Base-by-base conservation (phyloP, 2,329 filamentous ascomycete species). In the Penicillium paneum region DNA sequence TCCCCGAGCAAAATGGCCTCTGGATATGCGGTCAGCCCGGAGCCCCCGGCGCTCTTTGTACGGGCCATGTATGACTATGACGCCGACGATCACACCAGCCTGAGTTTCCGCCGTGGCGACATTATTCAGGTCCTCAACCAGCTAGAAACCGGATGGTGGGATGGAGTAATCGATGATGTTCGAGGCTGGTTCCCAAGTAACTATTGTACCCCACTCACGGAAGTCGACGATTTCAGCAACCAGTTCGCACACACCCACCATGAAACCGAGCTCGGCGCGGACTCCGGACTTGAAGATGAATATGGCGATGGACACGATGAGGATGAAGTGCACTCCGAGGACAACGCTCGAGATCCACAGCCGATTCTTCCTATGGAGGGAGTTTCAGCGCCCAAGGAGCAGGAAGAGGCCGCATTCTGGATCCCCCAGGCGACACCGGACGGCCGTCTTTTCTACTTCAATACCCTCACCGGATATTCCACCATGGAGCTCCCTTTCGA, bases 111-210 rank as follows among this genome's bases (percentile, higher is more conserved):
- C 67, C 89, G 96, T 73, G 94, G 94, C 68, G 94, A 99, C 76
- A 86, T 97, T 64, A 99, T 99, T 67, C 93, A 97, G 77, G 94
- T 99, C 66, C 93, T 99, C 67, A 99, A 94, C 49, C 93, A 97
- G 76, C 82, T 97, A 54, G 94, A 99, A 74, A 97, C 92, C 68
- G 94, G 94, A 53, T 99, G 94, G 94, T 99, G 94, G 94, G 94
- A 99, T 77, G 94, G 94, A 45, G 91, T 99, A 52, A 96, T 99
- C 72, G 94, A 97, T 68, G 91, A 92, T 55, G 89, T 96, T 64
- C 87, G 94, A 71, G 94, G 94, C 71, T 99, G 94, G 94, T 99
- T 99, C 73, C 94, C 94, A 35, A 97, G 93, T 80, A 99, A 99
- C 74, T 99, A 99, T 77, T 97, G 94, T 78, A 87, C 91, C 62